These are phyloP conservation scores for Barnettozyma sucrosica DNA, from an alignment of 805 yeast genomes.

Conservation along the genomic window DNA sequence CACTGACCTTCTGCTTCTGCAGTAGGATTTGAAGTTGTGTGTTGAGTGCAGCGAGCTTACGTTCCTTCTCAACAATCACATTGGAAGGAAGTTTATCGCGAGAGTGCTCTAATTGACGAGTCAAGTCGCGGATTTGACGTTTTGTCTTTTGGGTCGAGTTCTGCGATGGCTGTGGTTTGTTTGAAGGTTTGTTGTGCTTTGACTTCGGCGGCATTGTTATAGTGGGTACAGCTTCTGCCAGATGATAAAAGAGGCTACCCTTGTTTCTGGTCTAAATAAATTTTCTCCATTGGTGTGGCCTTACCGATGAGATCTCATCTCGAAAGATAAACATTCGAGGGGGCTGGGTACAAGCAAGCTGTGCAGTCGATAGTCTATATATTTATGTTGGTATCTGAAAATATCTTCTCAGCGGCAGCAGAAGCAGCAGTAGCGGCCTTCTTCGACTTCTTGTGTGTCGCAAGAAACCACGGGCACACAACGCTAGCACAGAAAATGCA, in stretches of 20 bases:
- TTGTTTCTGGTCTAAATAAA: no score
- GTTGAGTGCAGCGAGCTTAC: constrained; percentile 62
- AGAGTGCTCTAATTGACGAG: constrained; percentile 53
- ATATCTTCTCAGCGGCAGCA: no score
- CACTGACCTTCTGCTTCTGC: constrained; percentile 39
- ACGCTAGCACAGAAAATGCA: no score
- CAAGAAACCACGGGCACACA: no score
- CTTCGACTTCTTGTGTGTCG: no score
- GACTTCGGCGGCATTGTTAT: constrained; percentile 1
- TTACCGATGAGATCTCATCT: background rate
- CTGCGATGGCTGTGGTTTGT: background rate
- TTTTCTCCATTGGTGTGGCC: background rate
- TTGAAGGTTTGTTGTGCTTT: background rate
- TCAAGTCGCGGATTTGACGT: constrained; percentile 82
- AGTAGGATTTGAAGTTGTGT: constrained; percentile 50
- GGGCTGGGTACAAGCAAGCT: no score
- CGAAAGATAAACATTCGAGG: no score
- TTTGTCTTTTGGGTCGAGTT: constrained; percentile 47
- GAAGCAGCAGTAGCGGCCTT: no score
- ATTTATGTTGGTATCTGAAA: no score
- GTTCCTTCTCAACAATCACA: constrained; percentile 63
- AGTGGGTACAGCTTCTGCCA: no score
- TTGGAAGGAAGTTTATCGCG: constrained; percentile 59
- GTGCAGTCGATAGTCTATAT: no score
- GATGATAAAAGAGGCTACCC: no score